Base-by-base conservation (phyloP, 495 filamentous ascomycete genomes). In the Melanomma pulvis-pyrius region DNA sequence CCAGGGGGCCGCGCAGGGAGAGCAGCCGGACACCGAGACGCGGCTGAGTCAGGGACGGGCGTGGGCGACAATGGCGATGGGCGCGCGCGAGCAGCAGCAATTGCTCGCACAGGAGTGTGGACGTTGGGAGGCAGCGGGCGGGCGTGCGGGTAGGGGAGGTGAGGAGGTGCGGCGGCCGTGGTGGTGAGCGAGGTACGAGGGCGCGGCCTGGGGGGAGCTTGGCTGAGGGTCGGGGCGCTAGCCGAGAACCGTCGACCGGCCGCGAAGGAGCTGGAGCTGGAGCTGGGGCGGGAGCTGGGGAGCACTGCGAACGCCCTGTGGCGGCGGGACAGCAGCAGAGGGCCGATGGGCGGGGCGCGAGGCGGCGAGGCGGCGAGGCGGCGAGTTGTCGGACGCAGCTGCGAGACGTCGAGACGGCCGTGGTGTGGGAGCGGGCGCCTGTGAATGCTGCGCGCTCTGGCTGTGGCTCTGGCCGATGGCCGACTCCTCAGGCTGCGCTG, bases 1-100 rank as follows among this genome's bases (percentile, higher is more conserved):
- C 68, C 68, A 71, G 68, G 68, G 67, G 68, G 68, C 64, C 39
- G 52, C 68, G 63, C 68, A 63, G 61, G 46, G 54, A 65, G 29
- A 41, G 54, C 44, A 36, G 53, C 63, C 58, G 68, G 63, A 54
- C 41, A 71, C 62, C 59, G 63, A 67, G 48, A 48, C 59, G 64
- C 59, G 63, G 68, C 68, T 63, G 55, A 51, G 47, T 36, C 59
- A 52, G 63, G 46, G 22, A 49, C 15, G 41, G 19, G 29, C 11
- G 52, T 17, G 28, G 25, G 39, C 58, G 29, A 24, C 58, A 52
- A 54, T 47, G 55, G 68, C 63, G 63, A 62, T 47, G 30, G 47
- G 41, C 58, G 68, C 68, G 68, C 68, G 68, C 50, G 39, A 49
- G 53, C 51, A 63, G 49, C 59, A 59, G 58, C 68, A 71, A 71